These are phyloP conservation scores for Gentiana macrophylla DNA, from an alignment of 257 asterid species.

Conservation along the genomic window DNA sequence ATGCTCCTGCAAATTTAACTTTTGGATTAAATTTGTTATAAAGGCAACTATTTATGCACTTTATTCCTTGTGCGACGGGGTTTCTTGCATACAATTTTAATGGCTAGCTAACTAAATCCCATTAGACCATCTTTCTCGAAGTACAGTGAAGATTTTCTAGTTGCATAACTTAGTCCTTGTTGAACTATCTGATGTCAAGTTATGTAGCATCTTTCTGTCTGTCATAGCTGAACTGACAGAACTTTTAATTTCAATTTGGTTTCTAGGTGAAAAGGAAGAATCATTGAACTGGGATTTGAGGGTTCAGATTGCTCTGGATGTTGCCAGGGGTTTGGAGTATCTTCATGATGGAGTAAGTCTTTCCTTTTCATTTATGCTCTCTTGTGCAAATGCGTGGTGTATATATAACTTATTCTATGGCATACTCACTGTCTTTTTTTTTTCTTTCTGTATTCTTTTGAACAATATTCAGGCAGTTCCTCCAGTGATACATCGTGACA, in stretches of 20 bases:
- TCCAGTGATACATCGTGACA: conserved; percentile 84
- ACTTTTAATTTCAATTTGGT: conserved; percentile 1
- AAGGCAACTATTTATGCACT: background rate
- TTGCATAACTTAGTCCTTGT: background rate
- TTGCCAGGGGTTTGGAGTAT: conserved; percentile 96
- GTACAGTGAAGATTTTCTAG: background rate
- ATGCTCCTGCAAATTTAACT: background rate
- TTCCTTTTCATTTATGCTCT: background rate
- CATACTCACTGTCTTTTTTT: background rate
- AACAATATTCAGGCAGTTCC: conserved; percentile 78
- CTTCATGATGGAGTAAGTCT: conserved; percentile 91
- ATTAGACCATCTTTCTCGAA: background rate
- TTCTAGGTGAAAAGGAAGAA: conserved; percentile 50
- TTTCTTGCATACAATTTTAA: background rate
- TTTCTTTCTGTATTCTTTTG: conserved; percentile 9
- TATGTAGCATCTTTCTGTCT: background rate
- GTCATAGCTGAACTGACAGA: background rate
- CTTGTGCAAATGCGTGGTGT: background rate
- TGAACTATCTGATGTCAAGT: background rate
- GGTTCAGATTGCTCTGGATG: conserved; percentile 88
- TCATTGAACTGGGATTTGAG: conserved; percentile 64
- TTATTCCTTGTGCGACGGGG: background rate
- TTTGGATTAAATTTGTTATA: background rate
- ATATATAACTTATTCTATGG: background rate
- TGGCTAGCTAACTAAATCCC: conserved; percentile 4